Evolutionary conservation across 495 filamentous ascomycete species (phyloP), one percentile per base, ranked within the genome.

Genomic region (Talaromyces thailandensis): DNA sequence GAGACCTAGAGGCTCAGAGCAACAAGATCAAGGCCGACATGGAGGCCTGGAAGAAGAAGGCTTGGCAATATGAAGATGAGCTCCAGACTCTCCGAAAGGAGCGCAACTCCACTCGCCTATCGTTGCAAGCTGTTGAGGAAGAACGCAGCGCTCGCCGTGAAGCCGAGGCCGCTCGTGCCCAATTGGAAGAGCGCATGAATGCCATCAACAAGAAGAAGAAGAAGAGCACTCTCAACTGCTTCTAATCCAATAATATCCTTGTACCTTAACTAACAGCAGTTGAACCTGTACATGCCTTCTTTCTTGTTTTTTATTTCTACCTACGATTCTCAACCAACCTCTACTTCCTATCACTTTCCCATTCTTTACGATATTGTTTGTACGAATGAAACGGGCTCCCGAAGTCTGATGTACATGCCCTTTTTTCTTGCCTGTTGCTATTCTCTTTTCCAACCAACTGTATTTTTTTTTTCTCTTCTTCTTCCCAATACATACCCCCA

Each of bases 161-260:
- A 66, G 92, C 95, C 26, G 94, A 98, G 75, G 83, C 86, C 67
- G 95, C 95, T 40, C 78, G 89, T 59, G 89, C 86, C 18, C 88
- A 95, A 68, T 82, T 98, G 4, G 94, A 98, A 74, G 91, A 95
- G 78, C 82, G 92, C 12, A 97, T 98, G 93, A 87, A 89, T 63
- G 88, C 85, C n/a, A 86, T 96, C 69, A 88, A 86, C 71, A 85
- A 84, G 73, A 92, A 92, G 77, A 96, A 93, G 81, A 96, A 96
- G 86, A 94, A 94, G 85, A 88, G 91, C 70, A 90, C 88, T 31
- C 85, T 98, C 68, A 97, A 96, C 77, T 98, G 94, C 81, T 98
- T 98, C 77, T 98, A 62, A 37, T n/a, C 5, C 29, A 51, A 23
- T 16, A 35, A 18, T 31, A 32, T 18, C 26, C 55, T 18, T 57